Evolutionary conservation across 371 early-diverging fungal species (phyloP), one percentile per base, ranked within the genome.

Genomic region (Dichotomocladium elegans): DNA sequence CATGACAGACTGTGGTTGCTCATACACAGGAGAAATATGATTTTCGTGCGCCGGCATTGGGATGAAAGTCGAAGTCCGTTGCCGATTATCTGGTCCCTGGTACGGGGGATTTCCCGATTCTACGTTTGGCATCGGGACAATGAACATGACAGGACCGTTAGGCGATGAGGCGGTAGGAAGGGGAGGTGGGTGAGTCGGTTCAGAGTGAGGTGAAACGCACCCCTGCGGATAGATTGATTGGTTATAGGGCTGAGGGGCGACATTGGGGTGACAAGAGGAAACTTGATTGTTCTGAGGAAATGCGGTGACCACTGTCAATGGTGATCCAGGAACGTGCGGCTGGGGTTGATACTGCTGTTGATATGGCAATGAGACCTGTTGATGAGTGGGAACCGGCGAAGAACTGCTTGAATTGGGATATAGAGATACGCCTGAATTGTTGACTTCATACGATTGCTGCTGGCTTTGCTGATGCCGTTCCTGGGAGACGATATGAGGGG

Each of bases 101-200:
- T 14, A 0, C 21, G 5, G 44, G 14, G 19, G 44, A n/a, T 21
- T 14, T 1, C 5, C 11, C 30, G 40, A 43, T 22, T n/a, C n/a
- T n/a, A n/a, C n/a, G n/a, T n/a, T n/a, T n/a, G n/a, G n/a, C n/a
- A n/a, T n/a, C n/a, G 56, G 56, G 2, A 42, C 40, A 9, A 55
- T 21, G 19, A 47, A 47, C 55, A 45, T 55, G 31, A 55, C 46
- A 3, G 55, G 55, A 0, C 41, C 47, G 15, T 55, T 47, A 40
- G 28, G 15, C 4, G 34, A 21, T 19, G 48, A 21, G 9, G 25
- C 14, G 11, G 37, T 27, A 22, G 29, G 31, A 10, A 35, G 47
- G 19, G 29, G 33, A 47, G 47, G 31, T n/a, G 47, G 47, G 12
- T 28, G 30, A 15, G 29, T 25, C 7, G 31, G 49, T 34, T 28